phyloP scores from a whole-genome alignment of 1,139 yeast genomes.

The Pichia sorboxylosa region DNA sequence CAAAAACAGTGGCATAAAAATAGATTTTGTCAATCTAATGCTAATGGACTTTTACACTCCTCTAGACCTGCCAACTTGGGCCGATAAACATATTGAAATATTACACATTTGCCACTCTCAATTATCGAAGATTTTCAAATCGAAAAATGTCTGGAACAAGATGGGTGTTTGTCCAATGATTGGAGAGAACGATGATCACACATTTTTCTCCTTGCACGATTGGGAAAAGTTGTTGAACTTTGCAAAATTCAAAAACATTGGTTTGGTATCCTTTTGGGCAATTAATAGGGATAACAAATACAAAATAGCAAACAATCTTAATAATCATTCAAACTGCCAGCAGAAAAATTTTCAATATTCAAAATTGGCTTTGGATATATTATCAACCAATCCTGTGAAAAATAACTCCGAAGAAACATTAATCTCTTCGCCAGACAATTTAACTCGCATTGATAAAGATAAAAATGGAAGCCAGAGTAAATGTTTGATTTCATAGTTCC shows the following conservation, averaged over 20 bases:
- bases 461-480: not conserved
- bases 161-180: conserved; percentile 24
- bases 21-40: conserved; percentile 12
- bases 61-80: conserved; percentile 15
- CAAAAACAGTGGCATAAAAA: not conserved
- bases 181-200: conserved; percentile 21
- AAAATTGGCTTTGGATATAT: not conserved
- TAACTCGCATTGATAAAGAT: too few relatives aligned
- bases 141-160: conserved; percentile 11
- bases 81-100: conserved; percentile 17
- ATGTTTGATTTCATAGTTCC: not conserved
- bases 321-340: not conserved
- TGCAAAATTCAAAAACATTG: conserved; percentile 12
- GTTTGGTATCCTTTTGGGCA: conserved; percentile 21
- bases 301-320: too few relatives aligned
- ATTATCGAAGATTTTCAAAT: conserved; percentile 1
- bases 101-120: conserved; percentile 7
- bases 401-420: too few relatives aligned
- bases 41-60: conserved; percentile 22
- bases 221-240: conserved; percentile 15
- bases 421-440: too few relatives aligned
- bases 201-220: conserved; percentile 14
- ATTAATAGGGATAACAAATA: conserved; percentile 20
- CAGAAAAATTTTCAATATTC: not conserved
- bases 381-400: too few relatives aligned